Evolutionary conservation across 2,329 filamentous ascomycete genomes (phyloP), one percentile per base, ranked within the genome.

Genomic region (Amylocarpus encephaloides): DNA sequence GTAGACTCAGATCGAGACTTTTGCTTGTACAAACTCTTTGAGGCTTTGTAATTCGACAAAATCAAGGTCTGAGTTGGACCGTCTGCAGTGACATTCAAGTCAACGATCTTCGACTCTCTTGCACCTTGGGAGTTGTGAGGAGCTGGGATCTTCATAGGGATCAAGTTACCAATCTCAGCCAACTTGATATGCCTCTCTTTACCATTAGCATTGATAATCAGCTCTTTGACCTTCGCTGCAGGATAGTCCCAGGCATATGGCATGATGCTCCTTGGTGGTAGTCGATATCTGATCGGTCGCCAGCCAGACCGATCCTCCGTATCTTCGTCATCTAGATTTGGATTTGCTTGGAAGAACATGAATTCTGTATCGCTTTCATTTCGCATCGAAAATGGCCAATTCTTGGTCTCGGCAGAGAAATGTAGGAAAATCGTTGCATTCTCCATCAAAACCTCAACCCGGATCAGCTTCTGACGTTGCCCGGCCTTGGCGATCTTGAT

Each of bases 171-270:
- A 62, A 98, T 98, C 66, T 98, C 93, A 2, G 92, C 88, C 58
- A 98, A 77, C 67, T 94, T 96, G 66, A 98, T 86, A 64, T 96
- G 89, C 29, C 93, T 79, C 65, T 96, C 90, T 63, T 85, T 88
- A 54, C 83, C 83, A 62, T 85, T 82, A 6, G 85, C 85, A 47
- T 76, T 83, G 64, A 98, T 82, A 44, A 97, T 82, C 35, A 98
- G 80, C 66, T 96, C 93, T 63, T 93, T 95, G 70, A 88, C 86
- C 71, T 95, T 96, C n/a, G 90, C 91, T 1, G 93, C 92, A 1
- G 93, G 94, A 70, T 95, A 98, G 66, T 98, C 94, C 93, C 93
- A 98, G 1, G 93, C 92, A 64, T 98, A 98, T 0, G 94, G 93
- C 93, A 98, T 98, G 68, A 98, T 96, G 68, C 92, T 97, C 53